A percentile compares a stretch with the other conserved stretches of the same genome.
These are phyloP conservation scores for Aeschynomene evenia DNA, from an alignment of 306 rosid species.

Conservation along the genomic window DNA sequence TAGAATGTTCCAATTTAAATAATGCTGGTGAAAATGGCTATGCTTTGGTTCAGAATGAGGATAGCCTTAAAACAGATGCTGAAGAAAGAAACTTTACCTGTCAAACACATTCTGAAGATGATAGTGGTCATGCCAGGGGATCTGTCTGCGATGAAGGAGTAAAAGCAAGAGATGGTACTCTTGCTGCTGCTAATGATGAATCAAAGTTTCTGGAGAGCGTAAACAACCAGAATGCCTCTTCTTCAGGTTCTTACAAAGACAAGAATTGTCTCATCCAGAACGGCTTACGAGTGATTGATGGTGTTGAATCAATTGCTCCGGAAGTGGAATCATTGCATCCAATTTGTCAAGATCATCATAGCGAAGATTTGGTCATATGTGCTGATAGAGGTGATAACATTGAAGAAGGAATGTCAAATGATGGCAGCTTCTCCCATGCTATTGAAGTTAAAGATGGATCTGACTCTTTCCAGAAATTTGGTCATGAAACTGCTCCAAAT, in stretches of 20 bases:
- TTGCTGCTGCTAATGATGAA: slow-evolving; percentile 18
- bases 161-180: slow-evolving; percentile 1
- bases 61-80: slow-evolving; percentile 16
- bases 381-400: background rate
- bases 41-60: slow-evolving; percentile 28
- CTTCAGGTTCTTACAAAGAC: slow-evolving; percentile 26
- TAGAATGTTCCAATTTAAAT: slow-evolving; percentile 26
- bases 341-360: slow-evolving; percentile 21
- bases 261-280: slow-evolving; percentile 16
- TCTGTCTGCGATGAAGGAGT: background rate
- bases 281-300: slow-evolving; percentile 7
- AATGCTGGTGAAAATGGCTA: slow-evolving; percentile 26
- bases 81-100: background rate
- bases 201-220: slow-evolving; percentile 24
- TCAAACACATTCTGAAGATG: slow-evolving; percentile 15
- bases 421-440: background rate
- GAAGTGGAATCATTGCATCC: background rate
- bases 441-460: slow-evolving; percentile 30
- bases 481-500: slow-evolving; percentile 28
- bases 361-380: slow-evolving; percentile 4
- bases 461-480: slow-evolving; percentile 12
- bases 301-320: background rate
- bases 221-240: slow-evolving; percentile 20
- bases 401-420: background rate
- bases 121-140: slow-evolving; percentile 26